Conservation (phyloP, 192 early-diverging fungal species). For the Rhizoclosmatium sp. region DNA sequence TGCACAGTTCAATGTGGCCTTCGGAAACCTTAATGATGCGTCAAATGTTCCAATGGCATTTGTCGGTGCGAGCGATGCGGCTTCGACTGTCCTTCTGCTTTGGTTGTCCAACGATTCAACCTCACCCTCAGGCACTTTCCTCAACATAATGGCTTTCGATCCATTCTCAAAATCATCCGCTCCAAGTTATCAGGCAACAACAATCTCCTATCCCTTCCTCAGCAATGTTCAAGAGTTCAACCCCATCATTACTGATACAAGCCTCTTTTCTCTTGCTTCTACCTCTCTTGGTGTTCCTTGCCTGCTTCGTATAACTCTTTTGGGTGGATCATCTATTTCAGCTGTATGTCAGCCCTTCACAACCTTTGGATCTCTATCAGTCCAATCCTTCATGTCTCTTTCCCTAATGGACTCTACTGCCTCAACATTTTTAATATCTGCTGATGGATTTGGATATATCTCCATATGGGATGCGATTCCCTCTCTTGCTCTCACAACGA, state of each 20-base stretch:
- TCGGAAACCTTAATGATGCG: background rate
- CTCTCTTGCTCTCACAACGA: background rate
- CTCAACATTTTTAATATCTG: background rate
- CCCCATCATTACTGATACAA: background rate
- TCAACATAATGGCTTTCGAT: constrained; percentile 8
- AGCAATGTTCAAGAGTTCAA: constrained; percentile 17
- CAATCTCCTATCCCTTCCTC: constrained; percentile 1
- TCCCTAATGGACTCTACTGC: constrained; percentile 6
- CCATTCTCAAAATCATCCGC: background rate
- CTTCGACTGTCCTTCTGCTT: background rate
- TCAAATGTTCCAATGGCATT: background rate
- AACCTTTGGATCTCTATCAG: background rate
- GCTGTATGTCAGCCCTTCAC: constrained; percentile 6
- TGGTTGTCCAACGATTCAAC: background rate
- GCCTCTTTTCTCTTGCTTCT: constrained; percentile 10
- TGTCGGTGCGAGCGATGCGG: background rate
- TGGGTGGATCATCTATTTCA: background rate
- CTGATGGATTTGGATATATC: constrained; percentile 27
- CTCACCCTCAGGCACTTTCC: constrained; percentile 11
- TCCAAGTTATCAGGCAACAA: background rate
- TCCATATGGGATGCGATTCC: background rate
- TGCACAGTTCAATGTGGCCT: background rate
- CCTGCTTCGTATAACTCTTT: constrained; percentile 10
- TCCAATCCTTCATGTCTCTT: background rate
- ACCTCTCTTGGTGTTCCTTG: constrained; percentile 18